Evolutionary conservation across 371 early-diverging fungal species (phyloP), one percentile per base, ranked within the genome.

Genomic region (Rhizopus microsporus): DNA sequence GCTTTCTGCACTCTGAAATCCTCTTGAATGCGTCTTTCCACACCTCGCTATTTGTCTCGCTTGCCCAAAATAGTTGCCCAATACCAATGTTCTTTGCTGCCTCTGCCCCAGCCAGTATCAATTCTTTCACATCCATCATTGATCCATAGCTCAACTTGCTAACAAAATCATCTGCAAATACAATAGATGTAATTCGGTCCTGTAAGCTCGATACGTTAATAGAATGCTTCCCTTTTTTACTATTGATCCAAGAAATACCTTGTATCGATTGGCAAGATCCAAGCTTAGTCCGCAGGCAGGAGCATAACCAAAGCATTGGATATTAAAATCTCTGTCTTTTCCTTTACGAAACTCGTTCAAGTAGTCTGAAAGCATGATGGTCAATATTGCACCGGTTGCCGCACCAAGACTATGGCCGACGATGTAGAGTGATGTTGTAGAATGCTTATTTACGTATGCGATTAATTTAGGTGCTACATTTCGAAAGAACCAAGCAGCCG

Each of bases 321-420:
- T 56, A 12, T 47, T 54, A 45, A 75, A 68, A 12, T 66, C 59
- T 30, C 64, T 59, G 40, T 72, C 68, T 57, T 65, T 62, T 23
- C 68, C 59, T 8, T 74, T 66, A 35, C 71, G 74, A 45, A 84
- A 78, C 51, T 82, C 81, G 38, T 72, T 72, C 30, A 81, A 71
- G 48, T 82, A 80, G 44, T 86, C 84, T 45, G 75, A 64, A 8
- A 92, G 56, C 85, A 92, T 85, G 54, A 92, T 87, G 8, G 89
- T 87, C 57, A 92, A 58, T 8, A 92, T 68, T 6, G 91, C 80
- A 1, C 88, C 89, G 0, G 92, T 86, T 4, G 87, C 84, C 1
- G 78, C 92, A 6, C 93, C 93, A 8, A 92, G 68, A 51, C 90
- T 91, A 55, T 92, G 93, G 0, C 93, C 93, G 7, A 88, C 86